Evolutionary conservation across 1,139 yeast genomes (phyloP).

Genomic region (Hyphopichia burtonii): DNA sequence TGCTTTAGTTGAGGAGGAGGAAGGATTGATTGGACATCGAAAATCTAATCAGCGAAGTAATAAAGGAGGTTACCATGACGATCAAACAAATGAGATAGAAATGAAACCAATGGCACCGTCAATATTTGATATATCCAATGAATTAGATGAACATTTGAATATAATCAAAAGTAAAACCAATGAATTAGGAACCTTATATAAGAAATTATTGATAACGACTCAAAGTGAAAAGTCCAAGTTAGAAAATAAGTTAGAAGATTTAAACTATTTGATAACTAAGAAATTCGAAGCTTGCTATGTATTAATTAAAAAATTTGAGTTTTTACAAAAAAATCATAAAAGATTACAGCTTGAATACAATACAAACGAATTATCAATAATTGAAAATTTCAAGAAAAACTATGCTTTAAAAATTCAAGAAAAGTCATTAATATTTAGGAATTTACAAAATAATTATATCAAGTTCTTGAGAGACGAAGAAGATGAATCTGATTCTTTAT

Average conservation of each 20-base stretch:
- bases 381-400: conserved; percentile 77
- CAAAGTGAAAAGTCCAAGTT: conserved; percentile 72
- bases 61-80: conserved; percentile 10
- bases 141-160: conserved; percentile 61
- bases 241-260: conserved; percentile 67
- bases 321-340: conserved; percentile 40
- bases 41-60: conserved; percentile 9
- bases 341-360: conserved; percentile 35
- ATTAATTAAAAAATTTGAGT: conserved; percentile 66
- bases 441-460: conserved; percentile 84
- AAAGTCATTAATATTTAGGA: conserved; percentile 72
- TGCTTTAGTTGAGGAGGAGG: conserved; percentile 52
- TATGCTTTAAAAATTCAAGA: conserved; percentile 86
- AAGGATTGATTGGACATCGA: conserved; percentile 41
- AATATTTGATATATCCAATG: conserved; percentile 70
- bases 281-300: conserved; percentile 75
- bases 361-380: conserved; percentile 58
- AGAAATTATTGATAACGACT: conserved; percentile 82
- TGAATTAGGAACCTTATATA: conserved; percentile 66
- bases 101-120: conserved; percentile 68
- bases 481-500: conserved; percentile 36
- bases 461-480: conserved; percentile 74
- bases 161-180: conserved; percentile 51
- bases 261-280: conserved; percentile 72
- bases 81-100: conserved; percentile 34